Evolutionary conservation across 2,329 filamentous ascomycete species (phyloP).

Genomic region (Penicillium polonicum): DNA sequence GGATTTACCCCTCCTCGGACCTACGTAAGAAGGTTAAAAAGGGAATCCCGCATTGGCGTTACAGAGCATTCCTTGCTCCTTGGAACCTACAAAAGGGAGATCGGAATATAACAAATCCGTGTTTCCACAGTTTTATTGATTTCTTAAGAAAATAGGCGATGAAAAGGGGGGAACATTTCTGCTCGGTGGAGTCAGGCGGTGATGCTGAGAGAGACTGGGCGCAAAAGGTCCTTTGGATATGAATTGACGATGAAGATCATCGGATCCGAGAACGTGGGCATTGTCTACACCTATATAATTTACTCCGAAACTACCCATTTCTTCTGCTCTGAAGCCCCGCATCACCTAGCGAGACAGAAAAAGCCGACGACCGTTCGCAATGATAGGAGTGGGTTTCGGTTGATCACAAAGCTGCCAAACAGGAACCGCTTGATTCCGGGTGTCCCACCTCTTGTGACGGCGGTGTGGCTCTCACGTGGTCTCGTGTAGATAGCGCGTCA

Average conservation of each 20-base stretch:
- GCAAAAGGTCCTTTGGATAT: constrained; percentile 1
- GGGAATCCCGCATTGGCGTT: constrained; percentile 6
- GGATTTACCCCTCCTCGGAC: constrained; percentile 28
- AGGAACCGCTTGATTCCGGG: constrained; percentile 26
- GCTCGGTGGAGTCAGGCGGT: constrained; percentile 7
- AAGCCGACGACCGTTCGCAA: constrained; percentile 20
- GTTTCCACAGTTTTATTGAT: constrained; percentile 1
- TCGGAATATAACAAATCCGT: constrained; percentile 10
- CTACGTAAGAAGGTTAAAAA: constrained; percentile 20
- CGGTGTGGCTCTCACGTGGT: constrained; percentile 29
- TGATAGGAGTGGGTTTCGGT: constrained; percentile 24
- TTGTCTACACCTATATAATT: background rate
- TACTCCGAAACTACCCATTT: background rate
- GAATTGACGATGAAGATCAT: constrained; percentile 7
- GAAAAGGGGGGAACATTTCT: constrained; percentile 5
- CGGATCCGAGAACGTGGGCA: constrained; percentile 2
- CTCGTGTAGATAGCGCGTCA: constrained; percentile 26
- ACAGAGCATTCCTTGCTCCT: constrained; percentile 18
- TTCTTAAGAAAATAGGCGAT: constrained; percentile 1
- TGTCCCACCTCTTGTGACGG: constrained; percentile 14
- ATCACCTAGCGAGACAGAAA: background rate
- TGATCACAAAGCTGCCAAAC: constrained; percentile 23
- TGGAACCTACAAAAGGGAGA: constrained; percentile 8
- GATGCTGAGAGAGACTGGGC: constrained; percentile 7
- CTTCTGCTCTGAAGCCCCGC: background rate